Conservation (phyloP, 2,329 filamentous ascomycete genomes). For the Aspergillus sp. region DNA sequence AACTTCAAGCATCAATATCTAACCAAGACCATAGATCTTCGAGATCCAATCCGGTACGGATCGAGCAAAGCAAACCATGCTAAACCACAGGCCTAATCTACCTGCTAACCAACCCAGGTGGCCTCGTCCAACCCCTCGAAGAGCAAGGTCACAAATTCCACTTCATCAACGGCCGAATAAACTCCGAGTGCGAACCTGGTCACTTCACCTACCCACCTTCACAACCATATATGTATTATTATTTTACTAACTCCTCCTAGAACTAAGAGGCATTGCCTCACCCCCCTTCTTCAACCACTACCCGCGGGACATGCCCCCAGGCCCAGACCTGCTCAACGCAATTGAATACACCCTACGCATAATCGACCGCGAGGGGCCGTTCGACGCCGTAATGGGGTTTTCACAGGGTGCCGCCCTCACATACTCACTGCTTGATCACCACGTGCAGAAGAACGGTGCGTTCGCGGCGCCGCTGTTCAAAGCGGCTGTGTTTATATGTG, state of each 20-base stretch:
- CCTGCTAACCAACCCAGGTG: constrained; percentile 22
- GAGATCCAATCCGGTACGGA: constrained; percentile 32
- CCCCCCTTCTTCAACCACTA: constrained; percentile 36
- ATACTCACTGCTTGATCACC: constrained; percentile 24
- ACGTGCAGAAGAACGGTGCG: constrained; percentile 19
- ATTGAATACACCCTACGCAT: constrained; percentile 23
- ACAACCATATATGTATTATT: background rate
- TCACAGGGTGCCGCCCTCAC: constrained; percentile 33
- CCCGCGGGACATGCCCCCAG: constrained; percentile 21
- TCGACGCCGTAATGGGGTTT: constrained; percentile 34
- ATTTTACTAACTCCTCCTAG: constrained; percentile 13
- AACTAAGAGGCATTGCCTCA: constrained; percentile 30
- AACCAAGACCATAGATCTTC: constrained; percentile 27
- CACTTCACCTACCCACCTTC: constrained; percentile 5
- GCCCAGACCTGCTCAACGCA: constrained; percentile 23
- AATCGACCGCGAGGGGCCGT: constrained; percentile 28
- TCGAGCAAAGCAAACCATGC: background rate
- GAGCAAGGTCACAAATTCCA: constrained; percentile 28
- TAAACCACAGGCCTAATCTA: background rate
- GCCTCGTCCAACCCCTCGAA: constrained; percentile 27
- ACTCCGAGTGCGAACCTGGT: constrained; percentile 28
- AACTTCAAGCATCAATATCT: background rate
- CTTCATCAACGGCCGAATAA: constrained; percentile 29
- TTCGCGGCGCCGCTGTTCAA: constrained; percentile 26
- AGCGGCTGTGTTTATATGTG: constrained; percentile 32